phyloP scores from a whole-genome alignment of 805 yeast species.

The Wickerhamiella kazuoi region DNA sequence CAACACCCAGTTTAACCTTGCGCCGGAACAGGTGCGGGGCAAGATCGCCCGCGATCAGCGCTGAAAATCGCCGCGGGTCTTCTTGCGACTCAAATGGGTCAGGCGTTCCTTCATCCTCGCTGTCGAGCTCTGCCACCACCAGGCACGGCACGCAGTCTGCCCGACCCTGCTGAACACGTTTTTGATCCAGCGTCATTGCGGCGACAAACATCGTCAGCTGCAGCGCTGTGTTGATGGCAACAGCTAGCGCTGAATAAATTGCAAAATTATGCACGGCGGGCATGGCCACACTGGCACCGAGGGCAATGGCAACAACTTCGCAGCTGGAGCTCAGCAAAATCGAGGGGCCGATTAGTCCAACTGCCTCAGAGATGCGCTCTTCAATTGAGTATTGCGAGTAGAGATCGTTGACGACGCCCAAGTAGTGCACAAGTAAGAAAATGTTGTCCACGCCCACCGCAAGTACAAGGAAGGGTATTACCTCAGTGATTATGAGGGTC shows the following conservation, averaged over 20 bases:
- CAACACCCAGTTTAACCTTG: conserved; percentile 29
- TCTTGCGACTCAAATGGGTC: conserved; percentile 7
- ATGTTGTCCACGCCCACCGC: conserved; percentile 97
- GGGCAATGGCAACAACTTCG: conserved; percentile 60
- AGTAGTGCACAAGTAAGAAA: conserved; percentile 68
- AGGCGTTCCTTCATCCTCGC: conserved; percentile 5
- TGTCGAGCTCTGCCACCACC: conserved; percentile 6
- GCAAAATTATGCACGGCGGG: conserved; percentile 96
- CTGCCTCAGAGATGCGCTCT: conserved; percentile 42
- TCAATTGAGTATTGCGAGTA: conserved; percentile 34
- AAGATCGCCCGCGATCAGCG: conserved; percentile 30
- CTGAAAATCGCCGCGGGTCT: conserved; percentile 23
- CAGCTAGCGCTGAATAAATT: conserved; percentile 72
- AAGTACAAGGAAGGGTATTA: conserved; percentile 76
- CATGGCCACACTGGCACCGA: conserved; percentile 75
- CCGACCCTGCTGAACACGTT: conserved; percentile 38
- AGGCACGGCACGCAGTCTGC: conserved; percentile 48
- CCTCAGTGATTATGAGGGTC: conserved; percentile 88
- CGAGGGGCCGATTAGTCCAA: conserved; percentile 72
- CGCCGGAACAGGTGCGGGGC: conserved; percentile 42
- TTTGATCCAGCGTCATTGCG: conserved; percentile 49
- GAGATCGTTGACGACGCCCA: conserved; percentile 34
- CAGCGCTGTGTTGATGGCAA: conserved; percentile 52
- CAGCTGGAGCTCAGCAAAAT: conserved; percentile 59
- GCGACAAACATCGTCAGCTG: conserved; percentile 74